Conservation (phyloP, 2,329 filamentous ascomycete species). For the Bipolaris oryzae region DNA sequence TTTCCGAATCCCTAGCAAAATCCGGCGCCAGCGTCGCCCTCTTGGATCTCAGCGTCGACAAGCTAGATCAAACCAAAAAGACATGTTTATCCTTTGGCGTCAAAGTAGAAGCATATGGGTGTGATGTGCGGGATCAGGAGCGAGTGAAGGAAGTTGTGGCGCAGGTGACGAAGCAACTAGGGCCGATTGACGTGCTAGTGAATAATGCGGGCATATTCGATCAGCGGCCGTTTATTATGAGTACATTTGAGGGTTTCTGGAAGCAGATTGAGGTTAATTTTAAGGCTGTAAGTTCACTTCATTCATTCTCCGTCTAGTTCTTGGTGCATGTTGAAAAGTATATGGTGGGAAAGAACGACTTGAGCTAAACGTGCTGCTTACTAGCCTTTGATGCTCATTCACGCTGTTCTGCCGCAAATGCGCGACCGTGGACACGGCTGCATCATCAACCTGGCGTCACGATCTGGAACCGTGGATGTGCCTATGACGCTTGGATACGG, state of each 20-base stretch:
- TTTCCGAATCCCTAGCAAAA: slow-evolving; percentile 33
- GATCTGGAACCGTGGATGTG: slow-evolving; percentile 39
- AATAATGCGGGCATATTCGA: slow-evolving; percentile 40
- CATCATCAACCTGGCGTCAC: slow-evolving; percentile 40
- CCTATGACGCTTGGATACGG: slow-evolving; percentile 42
- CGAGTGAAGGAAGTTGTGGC: slow-evolving; percentile 21
- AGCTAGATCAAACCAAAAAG: slow-evolving; percentile 26
- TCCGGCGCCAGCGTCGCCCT: slow-evolving; percentile 38
- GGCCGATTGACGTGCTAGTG: slow-evolving; percentile 34
- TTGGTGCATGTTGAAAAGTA: too few species aligned
- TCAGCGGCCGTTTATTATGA: slow-evolving; percentile 37
- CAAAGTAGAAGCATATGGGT: slow-evolving; percentile 27
- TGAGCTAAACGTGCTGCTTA: background rate
- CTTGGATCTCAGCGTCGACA: slow-evolving; percentile 31
- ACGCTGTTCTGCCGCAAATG: slow-evolving; percentile 32
- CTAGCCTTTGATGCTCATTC: slow-evolving; percentile 36
- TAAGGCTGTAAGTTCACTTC: slow-evolving; percentile 23
- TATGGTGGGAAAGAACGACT: too few species aligned
- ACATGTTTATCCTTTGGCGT: slow-evolving; percentile 29
- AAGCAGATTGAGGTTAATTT: slow-evolving; percentile 42
- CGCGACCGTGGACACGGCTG: slow-evolving; percentile 33
- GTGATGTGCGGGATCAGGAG: slow-evolving; percentile 29
- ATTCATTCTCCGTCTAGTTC: too few species aligned
- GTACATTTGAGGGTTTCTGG: slow-evolving; percentile 35
- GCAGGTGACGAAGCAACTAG: slow-evolving; percentile 27